Conservation (phyloP, 179 eudicot genomes). For the Kewa caespitosa region DNA sequence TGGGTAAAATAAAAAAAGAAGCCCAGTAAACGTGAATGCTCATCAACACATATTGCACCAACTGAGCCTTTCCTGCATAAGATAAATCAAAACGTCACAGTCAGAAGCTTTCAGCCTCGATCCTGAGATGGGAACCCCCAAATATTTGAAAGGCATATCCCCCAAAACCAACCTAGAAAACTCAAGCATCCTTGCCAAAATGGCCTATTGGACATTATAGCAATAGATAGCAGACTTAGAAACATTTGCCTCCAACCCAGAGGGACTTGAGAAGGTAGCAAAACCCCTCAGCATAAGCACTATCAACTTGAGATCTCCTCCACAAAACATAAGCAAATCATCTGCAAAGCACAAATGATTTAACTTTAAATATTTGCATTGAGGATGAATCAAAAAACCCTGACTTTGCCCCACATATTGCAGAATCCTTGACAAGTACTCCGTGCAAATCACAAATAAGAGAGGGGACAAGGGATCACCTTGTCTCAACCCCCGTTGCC, state of each 20-base stretch:
- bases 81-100: no score
- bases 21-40: not conserved
- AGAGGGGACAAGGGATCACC: not conserved
- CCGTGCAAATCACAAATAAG: not conserved
- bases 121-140: no score
- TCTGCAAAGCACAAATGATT: not conserved
- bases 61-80: not conserved
- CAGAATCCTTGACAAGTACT: not conserved
- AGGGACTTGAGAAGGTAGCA: not conserved
- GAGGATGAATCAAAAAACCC: not conserved
- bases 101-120: no score
- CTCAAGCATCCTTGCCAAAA: no score
- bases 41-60: not conserved
- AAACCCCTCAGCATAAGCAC: not conserved
- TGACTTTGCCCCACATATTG: not conserved
- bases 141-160: no score
- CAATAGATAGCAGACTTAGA: no score
- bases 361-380: not conserved
- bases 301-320: not conserved
- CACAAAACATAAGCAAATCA: not conserved
- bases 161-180: no score
- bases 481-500: not conserved
- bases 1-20: not conserved
- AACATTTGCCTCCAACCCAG: not conserved
- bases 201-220: no score